Conservation (phyloP, 2,329 filamentous ascomycete species). For the Cladosporium halotolerans region DNA sequence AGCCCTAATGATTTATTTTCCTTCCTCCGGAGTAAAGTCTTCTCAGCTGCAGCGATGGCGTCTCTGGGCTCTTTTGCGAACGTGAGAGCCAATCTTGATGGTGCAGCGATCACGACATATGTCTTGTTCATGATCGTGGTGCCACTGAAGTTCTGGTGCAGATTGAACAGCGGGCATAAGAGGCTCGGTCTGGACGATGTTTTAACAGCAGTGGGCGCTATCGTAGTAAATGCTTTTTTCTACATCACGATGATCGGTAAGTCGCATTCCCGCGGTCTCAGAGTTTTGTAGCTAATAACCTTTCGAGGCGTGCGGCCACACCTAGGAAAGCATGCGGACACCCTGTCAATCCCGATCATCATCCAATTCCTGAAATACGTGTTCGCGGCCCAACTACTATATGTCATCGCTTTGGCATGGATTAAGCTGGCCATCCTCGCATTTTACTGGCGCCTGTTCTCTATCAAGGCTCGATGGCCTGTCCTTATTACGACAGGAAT, state of each 20-base stretch:
- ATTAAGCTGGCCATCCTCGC: constrained; percentile 19
- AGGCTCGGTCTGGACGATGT: constrained; percentile 13
- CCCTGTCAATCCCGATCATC: constrained; percentile 1
- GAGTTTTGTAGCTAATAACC: not conserved
- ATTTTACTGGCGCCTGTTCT: constrained; percentile 21
- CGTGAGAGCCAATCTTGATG: not conserved
- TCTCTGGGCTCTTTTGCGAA: no score
- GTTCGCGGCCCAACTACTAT: constrained; percentile 16
- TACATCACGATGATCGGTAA: constrained; percentile 13
- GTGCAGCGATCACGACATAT: constrained; percentile 14
- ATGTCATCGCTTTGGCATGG: constrained; percentile 12
- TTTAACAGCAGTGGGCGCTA: constrained; percentile 3
- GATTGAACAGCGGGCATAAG: constrained; percentile 7
- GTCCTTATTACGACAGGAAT: constrained; percentile 10
- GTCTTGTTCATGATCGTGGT: constrained; percentile 12
- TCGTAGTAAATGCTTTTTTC: constrained; percentile 11
- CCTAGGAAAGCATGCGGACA: constrained; percentile 10
- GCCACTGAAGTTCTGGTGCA: constrained; percentile 15
- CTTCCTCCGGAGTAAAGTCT: no score
- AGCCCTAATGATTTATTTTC: no score
- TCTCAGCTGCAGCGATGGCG: no score
- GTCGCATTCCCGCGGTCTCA: not conserved
- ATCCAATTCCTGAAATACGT: constrained; percentile 9
- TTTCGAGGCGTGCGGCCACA: constrained; percentile 8
- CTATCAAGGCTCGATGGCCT: constrained; percentile 12